Percentiles rank a stretch among this genome's conserved stretches.
Evolutionary conservation across 805 yeast genomes (phyloP).

Genomic region (Cyberlindnera misumaiensis): DNA sequence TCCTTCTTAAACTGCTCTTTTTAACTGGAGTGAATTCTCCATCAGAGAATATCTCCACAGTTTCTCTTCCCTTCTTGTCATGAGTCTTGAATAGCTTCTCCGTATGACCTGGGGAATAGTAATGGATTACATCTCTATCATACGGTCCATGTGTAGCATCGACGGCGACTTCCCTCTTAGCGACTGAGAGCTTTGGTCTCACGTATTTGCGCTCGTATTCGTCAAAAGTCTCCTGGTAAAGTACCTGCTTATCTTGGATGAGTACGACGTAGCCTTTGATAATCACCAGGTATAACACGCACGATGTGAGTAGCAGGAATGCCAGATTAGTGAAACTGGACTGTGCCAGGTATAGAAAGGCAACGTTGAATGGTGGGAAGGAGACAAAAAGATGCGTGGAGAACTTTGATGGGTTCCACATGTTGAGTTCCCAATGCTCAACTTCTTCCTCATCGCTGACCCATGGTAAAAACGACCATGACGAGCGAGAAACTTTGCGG

Average conservation of each 20-base stretch:
- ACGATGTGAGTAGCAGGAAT: conserved; percentile 31
- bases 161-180: conserved; percentile 51
- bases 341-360: conserved; percentile 33
- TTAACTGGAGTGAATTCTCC: conserved; percentile 26
- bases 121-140: conserved; percentile 17
- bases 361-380: conserved; percentile 52
- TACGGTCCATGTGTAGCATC: conserved; percentile 43
- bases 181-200: conserved; percentile 45
- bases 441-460: conserved; percentile 11
- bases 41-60: conserved; percentile 26
- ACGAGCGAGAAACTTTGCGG: conserved; percentile 12
- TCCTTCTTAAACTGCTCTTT: conserved; percentile 9
- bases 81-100: conserved; percentile 46
- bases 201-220: conserved; percentile 62
- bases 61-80: conserved; percentile 28
- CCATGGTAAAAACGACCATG: conserved; percentile 1
- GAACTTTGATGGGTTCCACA: conserved; percentile 66
- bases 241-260: conserved; percentile 50
- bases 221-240: conserved; percentile 51
- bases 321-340: conserved; percentile 32
- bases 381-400: conserved; percentile 42
- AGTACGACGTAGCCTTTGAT: conserved; percentile 39
- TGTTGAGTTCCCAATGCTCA: conserved; percentile 46
- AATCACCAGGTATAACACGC: conserved; percentile 33
- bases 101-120: conserved; percentile 25